These are phyloP conservation scores for Geranium brycei DNA, from an alignment of 345 rosid genomes.

Conservation along the genomic window DNA sequence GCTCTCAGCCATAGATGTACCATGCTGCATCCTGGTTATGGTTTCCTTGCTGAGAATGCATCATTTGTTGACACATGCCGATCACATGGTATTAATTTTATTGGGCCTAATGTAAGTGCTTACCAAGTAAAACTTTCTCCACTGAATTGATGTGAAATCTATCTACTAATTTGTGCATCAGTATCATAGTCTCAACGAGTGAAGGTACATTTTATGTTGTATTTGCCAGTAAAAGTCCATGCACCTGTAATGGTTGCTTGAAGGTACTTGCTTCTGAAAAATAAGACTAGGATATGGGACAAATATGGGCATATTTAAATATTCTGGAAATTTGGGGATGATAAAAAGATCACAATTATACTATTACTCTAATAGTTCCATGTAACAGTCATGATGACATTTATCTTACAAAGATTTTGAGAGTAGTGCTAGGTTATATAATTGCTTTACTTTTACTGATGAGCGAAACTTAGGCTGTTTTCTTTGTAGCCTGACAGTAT, in stretches of 20 bases:
- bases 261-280: too few species aligned
- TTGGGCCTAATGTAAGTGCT: conserved; percentile 83
- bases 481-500: conserved; percentile 84
- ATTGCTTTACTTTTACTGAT: conserved; percentile 1
- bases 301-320: too few species aligned
- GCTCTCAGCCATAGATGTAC: conserved; percentile 83
- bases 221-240: too few species aligned
- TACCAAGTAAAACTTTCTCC: not conserved
- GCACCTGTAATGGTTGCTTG: too few species aligned
- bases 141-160: not conserved
- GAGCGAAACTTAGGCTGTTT: not conserved
- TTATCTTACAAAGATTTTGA: too few species aligned
- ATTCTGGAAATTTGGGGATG: too few species aligned
- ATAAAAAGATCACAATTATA: too few species aligned
- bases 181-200: too few species aligned
- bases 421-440: not conserved
- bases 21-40: conserved; percentile 99
- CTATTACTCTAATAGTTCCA: too few species aligned
- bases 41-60: conserved; percentile 96
- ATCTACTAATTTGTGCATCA: not conserved
- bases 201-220: too few species aligned
- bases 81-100: conserved; percentile 87
- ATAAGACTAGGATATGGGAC: too few species aligned
- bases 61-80: conserved; percentile 92
- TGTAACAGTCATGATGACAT: too few species aligned